Evolutionary conservation across 176 grass and related monocot genomes (phyloP), one percentile per base, ranked within the genome.

Genomic region (Rhynchospora breviuscula): DNA sequence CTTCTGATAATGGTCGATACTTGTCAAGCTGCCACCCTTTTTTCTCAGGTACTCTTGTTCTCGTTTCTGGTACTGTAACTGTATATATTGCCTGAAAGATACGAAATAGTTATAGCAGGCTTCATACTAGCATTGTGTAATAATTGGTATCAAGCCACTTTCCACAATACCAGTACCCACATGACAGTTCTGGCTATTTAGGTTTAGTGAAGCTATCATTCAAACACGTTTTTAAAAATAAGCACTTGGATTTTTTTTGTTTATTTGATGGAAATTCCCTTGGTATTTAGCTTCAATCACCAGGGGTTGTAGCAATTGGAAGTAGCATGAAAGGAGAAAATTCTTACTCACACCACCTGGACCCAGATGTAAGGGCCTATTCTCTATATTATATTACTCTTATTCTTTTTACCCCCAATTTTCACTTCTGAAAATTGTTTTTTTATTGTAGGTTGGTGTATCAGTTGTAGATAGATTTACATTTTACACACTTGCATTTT

Each of bases 311-410:
- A 86, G 60, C 96, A 17, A 99, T 95, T 25, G 96, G 96, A 73
- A 95, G 93, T 83, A 99, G 96, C 85, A 90, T 87, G 96, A 99
- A 99, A 89, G 96, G 96, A 73, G 93, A 99, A 93, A 99, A 99
- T 81, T 99, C 96, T 14, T 99, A 99, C 65, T 99, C 96, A 66
- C 96, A 99, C 63, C 96, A 99, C 87, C 96, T 99, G 83, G 96
- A 99, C 75, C 93, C 93, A 31, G 91, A 99, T 83, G 96, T 99
- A 88, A 95, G 89, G 85, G 81, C 83, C 47, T 77, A n/a, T 60
- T 88, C 51, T 48, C 12, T 65, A 31, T 78, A 5, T 78, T 75
- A 29, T 14, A 53, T 19, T 75, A 25, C 47, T 78, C 35, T 78
- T 56, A 6, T 13, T 33, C 8, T 33, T 17, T 76, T 4, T 76